phyloP scores from a whole-genome alignment of 345 rosid genomes.

The Stellera chamaejasme region DNA sequence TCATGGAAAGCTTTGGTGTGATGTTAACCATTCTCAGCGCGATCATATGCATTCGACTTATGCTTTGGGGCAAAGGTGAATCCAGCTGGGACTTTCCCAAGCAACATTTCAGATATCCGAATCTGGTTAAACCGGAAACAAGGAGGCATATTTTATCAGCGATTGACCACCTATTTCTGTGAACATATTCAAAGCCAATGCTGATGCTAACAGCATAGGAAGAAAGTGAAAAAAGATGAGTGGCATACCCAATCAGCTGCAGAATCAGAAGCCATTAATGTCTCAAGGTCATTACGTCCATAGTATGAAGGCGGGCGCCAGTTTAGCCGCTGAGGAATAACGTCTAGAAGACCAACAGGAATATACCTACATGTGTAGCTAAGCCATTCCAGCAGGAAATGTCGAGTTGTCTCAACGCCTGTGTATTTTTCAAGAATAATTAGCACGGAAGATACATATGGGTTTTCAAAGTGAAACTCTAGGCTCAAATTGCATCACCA shows the following conservation, averaged over 20 bases:
- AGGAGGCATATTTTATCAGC: background rate
- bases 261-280: slow-evolving; percentile 88
- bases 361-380: slow-evolving; percentile 79
- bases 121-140: slow-evolving; percentile 27
- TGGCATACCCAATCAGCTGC: slow-evolving; percentile 87
- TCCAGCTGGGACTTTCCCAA: slow-evolving; percentile 86
- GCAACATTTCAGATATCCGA: slow-evolving; percentile 84
- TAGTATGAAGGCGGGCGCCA: slow-evolving; percentile 93
- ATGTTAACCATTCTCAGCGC: slow-evolving; percentile 78
- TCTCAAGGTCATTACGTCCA: slow-evolving; percentile 96
- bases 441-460: too few relatives aligned
- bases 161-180: background rate
- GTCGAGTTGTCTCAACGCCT: slow-evolving; percentile 94
- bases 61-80: slow-evolving; percentile 93
- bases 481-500: too few relatives aligned
- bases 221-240: too few relatives aligned
- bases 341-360: slow-evolving; percentile 84
- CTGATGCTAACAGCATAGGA: background rate
- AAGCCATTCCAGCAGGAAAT: slow-evolving; percentile 91
- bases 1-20: background rate
- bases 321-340: slow-evolving; percentile 67
- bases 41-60: slow-evolving; percentile 85
- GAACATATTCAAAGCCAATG: background rate
- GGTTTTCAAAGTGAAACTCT: too few relatives aligned
- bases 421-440: slow-evolving; percentile 1